Percentiles rank a stretch among this genome's conserved stretches.
phyloP scores from a whole-genome alignment of 768 basidiomycete genomes.

The Podaxis sp. region DNA sequence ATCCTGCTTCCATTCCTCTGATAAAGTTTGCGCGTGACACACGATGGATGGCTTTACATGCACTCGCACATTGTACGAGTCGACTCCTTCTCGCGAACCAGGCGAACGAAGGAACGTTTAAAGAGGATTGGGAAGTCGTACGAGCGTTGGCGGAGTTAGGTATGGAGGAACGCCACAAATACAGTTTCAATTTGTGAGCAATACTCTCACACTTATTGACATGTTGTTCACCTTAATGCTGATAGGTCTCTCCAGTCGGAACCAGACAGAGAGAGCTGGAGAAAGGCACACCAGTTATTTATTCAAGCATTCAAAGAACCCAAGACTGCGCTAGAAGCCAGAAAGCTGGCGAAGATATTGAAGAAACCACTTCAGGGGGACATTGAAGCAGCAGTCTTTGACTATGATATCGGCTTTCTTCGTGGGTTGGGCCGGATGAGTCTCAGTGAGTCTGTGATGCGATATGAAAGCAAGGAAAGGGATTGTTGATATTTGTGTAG shows the following conservation, averaged over 20 bases:
- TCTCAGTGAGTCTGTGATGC: constrained; percentile 52
- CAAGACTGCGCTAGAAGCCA: constrained; percentile 41
- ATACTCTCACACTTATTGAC: constrained; percentile 2
- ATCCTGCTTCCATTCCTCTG: constrained; percentile 61
- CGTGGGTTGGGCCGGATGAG: constrained; percentile 73
- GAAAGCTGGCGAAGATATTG: constrained; percentile 53
- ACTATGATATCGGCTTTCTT: constrained; percentile 67
- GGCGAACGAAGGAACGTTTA: constrained; percentile 38
- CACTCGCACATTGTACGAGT: constrained; percentile 63
- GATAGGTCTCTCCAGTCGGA: constrained; percentile 28
- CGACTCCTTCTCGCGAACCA: constrained; percentile 54
- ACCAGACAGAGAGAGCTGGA: constrained; percentile 66
- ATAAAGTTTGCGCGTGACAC: constrained; percentile 54
- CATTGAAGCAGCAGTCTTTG: constrained; percentile 59
- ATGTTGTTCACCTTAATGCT: not conserved
- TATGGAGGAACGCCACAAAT: constrained; percentile 63
- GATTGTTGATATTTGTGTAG: constrained; percentile 25
- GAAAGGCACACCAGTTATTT: constrained; percentile 54
- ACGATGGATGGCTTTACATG: constrained; percentile 75
- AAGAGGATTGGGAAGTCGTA: constrained; percentile 52
- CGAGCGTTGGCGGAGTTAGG: constrained; percentile 66
- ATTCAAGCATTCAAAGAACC: constrained; percentile 63
- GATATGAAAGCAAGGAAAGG: constrained; percentile 1
- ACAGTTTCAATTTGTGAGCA: constrained; percentile 43
- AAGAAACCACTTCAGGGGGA: constrained; percentile 44